These are phyloP conservation scores for Diaporthe sp. DNA, from an alignment of 2,329 filamentous ascomycete species.

Conservation along the genomic window DNA sequence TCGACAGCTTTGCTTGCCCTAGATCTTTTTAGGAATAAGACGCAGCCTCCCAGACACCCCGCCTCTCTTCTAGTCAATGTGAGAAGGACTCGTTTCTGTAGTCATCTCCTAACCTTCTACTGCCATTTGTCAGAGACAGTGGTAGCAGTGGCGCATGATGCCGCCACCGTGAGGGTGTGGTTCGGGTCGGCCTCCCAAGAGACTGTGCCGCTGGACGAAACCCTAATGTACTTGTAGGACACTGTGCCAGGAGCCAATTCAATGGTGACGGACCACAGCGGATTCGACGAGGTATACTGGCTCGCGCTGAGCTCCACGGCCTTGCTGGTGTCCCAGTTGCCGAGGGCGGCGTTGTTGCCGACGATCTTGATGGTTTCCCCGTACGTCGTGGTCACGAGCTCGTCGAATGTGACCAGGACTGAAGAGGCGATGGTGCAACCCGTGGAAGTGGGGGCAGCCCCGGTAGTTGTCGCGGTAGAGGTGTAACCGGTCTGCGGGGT, in stretches of 20 bases:
- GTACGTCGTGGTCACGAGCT: conserved; percentile 67
- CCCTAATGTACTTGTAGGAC: conserved; percentile 79
- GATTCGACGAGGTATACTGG: conserved; percentile 71
- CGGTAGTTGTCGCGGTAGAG: conserved; percentile 45
- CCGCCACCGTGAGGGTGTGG: conserved; percentile 55
- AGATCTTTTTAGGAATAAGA: neutral
- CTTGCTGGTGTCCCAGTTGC: conserved; percentile 70
- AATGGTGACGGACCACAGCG: conserved; percentile 72
- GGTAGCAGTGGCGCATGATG: conserved; percentile 49
- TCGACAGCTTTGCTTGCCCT: conserved; percentile 11
- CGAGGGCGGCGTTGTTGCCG: conserved; percentile 71
- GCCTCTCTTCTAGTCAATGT: neutral
- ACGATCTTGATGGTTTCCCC: conserved; percentile 77
- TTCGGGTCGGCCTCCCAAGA: conserved; percentile 76
- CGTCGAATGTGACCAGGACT: conserved; percentile 75
- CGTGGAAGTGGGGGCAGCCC: conserved; percentile 48
- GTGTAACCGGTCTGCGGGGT: conserved; percentile 56
- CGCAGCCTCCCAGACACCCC: neutral
- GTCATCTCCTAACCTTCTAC: neutral
- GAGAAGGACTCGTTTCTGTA: neutral
- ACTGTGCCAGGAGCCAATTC: conserved; percentile 67
- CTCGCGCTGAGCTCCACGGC: conserved; percentile 71
- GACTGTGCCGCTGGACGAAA: conserved; percentile 66
- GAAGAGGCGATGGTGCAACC: conserved; percentile 57
- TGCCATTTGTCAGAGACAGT: conserved; percentile 53